phyloP scores from a whole-genome alignment of 2,329 filamentous ascomycete species.

The Exophiala calicioides region DNA sequence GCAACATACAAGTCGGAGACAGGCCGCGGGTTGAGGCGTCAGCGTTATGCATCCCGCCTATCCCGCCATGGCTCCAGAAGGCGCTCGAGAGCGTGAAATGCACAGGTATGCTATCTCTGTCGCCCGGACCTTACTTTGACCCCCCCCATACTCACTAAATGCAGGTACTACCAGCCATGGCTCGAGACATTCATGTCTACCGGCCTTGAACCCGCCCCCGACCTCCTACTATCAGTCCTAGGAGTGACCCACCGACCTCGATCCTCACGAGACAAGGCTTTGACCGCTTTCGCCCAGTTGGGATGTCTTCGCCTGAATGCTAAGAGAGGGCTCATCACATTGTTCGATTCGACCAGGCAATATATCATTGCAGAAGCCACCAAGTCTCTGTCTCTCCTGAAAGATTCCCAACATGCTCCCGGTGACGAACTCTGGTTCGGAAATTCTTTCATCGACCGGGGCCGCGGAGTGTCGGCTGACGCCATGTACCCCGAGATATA shows the following conservation, averaged over 20 bases:
- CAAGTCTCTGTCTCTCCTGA: conserved; percentile 41
- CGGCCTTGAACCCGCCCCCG: conserved; percentile 22
- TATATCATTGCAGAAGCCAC: conserved; percentile 56
- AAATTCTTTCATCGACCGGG: conserved; percentile 35
- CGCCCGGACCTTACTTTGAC: not conserved
- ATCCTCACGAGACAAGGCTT: conserved; percentile 36
- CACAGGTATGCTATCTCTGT: conserved; percentile 16
- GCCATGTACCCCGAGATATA: conserved; percentile 27
- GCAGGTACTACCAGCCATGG: conserved; percentile 26
- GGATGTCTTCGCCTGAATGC: conserved; percentile 48
- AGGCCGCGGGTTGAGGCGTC: no score
- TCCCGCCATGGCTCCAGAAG: conserved; percentile 23
- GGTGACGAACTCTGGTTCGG: conserved; percentile 37
- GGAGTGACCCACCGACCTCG: conserved; percentile 28
- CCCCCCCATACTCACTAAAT: not conserved
- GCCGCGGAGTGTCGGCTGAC: conserved; percentile 33
- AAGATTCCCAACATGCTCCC: conserved; percentile 31
- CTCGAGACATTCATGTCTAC: conserved; percentile 32
- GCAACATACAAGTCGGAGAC: no score
- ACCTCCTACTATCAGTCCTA: conserved; percentile 16
- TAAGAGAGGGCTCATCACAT: conserved; percentile 50
- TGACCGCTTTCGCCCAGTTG: conserved; percentile 56
- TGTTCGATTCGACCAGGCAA: conserved; percentile 53
- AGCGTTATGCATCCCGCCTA: no score
- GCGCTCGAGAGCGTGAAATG: conserved; percentile 27